Conservation (phyloP, 2,329 filamentous ascomycete genomes). For the Coniochaeta sp. region DNA sequence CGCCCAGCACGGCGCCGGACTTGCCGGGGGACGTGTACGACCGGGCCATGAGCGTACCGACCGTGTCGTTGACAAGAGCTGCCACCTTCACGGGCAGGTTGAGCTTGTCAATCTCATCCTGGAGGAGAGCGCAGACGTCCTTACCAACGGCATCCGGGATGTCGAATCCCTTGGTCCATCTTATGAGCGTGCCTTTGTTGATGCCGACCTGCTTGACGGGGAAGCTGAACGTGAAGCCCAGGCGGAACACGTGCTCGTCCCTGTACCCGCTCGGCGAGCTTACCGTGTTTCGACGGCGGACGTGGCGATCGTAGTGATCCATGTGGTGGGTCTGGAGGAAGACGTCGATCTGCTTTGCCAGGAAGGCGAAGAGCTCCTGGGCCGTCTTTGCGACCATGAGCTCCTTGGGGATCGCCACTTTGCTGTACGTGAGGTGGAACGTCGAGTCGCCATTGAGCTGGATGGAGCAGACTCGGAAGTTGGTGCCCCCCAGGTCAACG, state of each 20-base stretch:
- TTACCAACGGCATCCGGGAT: conserved; percentile 91
- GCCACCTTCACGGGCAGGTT: conserved; percentile 88
- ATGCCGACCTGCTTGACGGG: conserved; percentile 91
- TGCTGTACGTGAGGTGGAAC: conserved; percentile 88
- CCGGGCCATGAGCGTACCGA: conserved; percentile 94
- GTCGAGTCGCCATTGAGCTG: conserved; percentile 89
- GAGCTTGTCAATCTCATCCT: conserved; percentile 81
- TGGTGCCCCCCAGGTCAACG: conserved; percentile 95
- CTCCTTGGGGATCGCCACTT: conserved; percentile 81
- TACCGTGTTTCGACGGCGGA: conserved; percentile 55
- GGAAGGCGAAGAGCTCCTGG: conserved; percentile 82
- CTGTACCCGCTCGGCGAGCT: conserved; percentile 51
- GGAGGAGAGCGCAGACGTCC: conserved; percentile 86
- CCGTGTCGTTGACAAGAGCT: conserved; percentile 93
- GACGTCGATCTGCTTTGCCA: conserved; percentile 83
- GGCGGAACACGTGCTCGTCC: conserved; percentile 76
- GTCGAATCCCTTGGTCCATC: conserved; percentile 98
- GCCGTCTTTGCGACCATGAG: conserved; percentile 86
- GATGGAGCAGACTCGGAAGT: conserved; percentile 96
- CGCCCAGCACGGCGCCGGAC: conserved; percentile 80
- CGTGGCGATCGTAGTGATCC: conserved; percentile 72
- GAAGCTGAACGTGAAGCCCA: conserved; percentile 99
- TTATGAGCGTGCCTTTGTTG: conserved; percentile 88
- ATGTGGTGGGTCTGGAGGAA: conserved; percentile 85
- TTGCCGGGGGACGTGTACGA: conserved; percentile 90